Evolutionary conservation across 2,329 filamentous ascomycete genomes (phyloP).

Genomic region (Fusarium sp.): DNA sequence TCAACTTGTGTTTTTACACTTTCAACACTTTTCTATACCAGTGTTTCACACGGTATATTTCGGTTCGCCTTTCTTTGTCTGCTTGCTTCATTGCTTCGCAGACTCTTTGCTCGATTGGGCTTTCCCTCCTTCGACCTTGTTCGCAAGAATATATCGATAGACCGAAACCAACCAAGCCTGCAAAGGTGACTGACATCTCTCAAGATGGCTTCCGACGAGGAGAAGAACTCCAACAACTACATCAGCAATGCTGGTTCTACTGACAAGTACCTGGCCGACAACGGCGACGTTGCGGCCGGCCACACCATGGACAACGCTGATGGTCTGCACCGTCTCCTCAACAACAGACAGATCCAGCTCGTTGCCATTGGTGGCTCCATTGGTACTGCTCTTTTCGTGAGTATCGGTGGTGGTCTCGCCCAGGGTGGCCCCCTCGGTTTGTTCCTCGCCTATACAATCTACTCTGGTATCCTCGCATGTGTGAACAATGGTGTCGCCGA

Average conservation of each 20-base stretch:
- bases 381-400: constrained; percentile 67
- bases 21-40: constrained; percentile 8
- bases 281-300: constrained; percentile 37
- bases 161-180: background rate
- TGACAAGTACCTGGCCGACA: constrained; percentile 31
- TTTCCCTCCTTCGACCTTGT: constrained; percentile 13
- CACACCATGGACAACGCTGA: constrained; percentile 46
- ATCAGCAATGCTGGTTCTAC: constrained; percentile 39
- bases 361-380: constrained; percentile 67
- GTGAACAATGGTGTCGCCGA: constrained; percentile 73
- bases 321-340: constrained; percentile 56
- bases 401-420: constrained; percentile 63
- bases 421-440: constrained; percentile 58
- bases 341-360: constrained; percentile 65
- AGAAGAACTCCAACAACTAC: constrained; percentile 41
- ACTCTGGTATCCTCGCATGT: constrained; percentile 63
- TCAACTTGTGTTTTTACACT: background rate
- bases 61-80: constrained; percentile 7
- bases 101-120: constrained; percentile 29
- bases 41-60: constrained; percentile 14
- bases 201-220: constrained; percentile 40
- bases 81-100: constrained; percentile 38
- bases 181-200: constrained; percentile 12
- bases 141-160: background rate
- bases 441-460: constrained; percentile 66